Conservation (phyloP, 1,139 yeast species). For the Eremothecium cymbalariae region DNA sequence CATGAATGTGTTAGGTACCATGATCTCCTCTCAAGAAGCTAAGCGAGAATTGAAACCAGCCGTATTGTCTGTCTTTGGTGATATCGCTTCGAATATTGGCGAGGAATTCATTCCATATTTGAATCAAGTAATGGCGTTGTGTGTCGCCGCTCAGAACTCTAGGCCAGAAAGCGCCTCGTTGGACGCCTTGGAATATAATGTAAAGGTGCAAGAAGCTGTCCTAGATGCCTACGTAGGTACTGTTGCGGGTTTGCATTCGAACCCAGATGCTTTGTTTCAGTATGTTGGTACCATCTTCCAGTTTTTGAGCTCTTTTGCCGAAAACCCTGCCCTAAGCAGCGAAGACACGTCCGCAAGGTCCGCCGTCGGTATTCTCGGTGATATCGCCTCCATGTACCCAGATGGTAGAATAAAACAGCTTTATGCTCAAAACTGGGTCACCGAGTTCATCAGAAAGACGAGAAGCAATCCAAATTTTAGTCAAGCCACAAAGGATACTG, state of each 20-base stretch:
- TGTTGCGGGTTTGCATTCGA: conserved; percentile 71
- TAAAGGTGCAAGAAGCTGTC: conserved; percentile 71
- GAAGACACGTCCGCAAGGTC: conserved; percentile 66
- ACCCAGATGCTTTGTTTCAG: conserved; percentile 58
- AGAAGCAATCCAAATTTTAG: conserved; percentile 54
- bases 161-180: conserved; percentile 48
- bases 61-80: conserved; percentile 92
- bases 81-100: conserved; percentile 85
- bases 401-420: conserved; percentile 60
- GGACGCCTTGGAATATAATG: conserved; percentile 72
- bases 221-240: conserved; percentile 94
- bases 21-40: conserved; percentile 56
- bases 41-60: conserved; percentile 80
- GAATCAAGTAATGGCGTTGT: conserved; percentile 63
- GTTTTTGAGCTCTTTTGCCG: conserved; percentile 53
- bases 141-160: conserved; percentile 39
- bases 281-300: conserved; percentile 63
- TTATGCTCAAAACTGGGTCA: conserved; percentile 68
- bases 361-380: conserved; percentile 86
- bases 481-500: conserved; percentile 71
- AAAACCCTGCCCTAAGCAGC: conserved; percentile 50
- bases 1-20: conserved; percentile 72
- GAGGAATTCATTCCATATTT: conserved; percentile 64
- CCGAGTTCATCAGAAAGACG: conserved; percentile 67
- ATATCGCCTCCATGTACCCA: conserved; percentile 79